Evolutionary conservation across 2,329 filamentous ascomycete species (phyloP).

Genomic region (Colletotrichum filicis): DNA sequence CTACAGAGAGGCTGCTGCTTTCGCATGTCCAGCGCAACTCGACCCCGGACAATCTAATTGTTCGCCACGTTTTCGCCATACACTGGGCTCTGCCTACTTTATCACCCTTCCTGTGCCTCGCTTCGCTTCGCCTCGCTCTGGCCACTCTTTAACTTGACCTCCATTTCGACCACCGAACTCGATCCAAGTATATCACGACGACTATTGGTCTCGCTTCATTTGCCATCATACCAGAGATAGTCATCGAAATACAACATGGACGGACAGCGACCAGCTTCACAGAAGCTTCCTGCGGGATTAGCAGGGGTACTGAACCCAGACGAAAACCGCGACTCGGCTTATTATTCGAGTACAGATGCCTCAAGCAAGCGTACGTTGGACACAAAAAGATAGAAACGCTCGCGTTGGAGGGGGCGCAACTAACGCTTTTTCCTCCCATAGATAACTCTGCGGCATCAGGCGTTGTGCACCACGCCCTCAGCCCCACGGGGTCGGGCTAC

Average conservation of each 20-base stretch:
- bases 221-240: not conserved
- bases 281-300: conserved; percentile 60
- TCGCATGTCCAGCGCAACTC: conserved; percentile 25
- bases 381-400: conserved; percentile 32
- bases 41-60: conserved; percentile 17
- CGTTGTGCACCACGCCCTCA: conserved; percentile 29
- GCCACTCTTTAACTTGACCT: not conserved
- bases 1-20: conserved; percentile 4
- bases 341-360: conserved; percentile 55
- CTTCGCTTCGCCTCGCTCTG: not conserved
- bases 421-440: conserved; percentile 38
- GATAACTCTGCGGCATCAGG: conserved; percentile 58
- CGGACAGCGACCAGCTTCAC: conserved; percentile 42
- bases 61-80: not conserved
- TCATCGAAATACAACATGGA: conserved; percentile 23
- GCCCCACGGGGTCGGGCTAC: conserved; percentile 54
- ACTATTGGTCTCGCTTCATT: not conserved
- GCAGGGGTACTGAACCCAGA: conserved; percentile 64
- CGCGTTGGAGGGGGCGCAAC: conserved; percentile 6
- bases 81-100: not conserved
- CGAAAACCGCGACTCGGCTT: conserved; percentile 57
- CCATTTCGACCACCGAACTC: not conserved
- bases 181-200: not conserved
- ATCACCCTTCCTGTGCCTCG: not conserved
- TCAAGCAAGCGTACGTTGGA: conserved; percentile 54